A percentile compares a stretch with the other conserved stretches of the same genome.
Evolutionary conservation across 129 eudicot genomes (phyloP).

Genomic region (Flaveria ramosissima): DNA sequence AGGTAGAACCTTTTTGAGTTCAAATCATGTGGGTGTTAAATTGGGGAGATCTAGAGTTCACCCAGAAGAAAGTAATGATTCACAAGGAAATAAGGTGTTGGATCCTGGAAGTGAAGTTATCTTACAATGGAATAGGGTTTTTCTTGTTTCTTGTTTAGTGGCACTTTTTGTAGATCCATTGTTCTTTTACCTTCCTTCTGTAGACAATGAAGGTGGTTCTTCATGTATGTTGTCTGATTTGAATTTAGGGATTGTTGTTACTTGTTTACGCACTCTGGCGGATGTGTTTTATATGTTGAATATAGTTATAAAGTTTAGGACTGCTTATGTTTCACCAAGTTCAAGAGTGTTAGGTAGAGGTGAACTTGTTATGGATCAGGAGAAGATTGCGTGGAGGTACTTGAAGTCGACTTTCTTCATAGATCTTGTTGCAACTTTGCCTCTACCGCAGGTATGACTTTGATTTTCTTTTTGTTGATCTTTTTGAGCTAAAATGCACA

Average conservation of each 20-base stretch:
- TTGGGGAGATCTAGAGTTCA: slow-evolving; percentile 55
- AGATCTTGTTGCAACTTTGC: slow-evolving; percentile 85
- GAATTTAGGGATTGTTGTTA: slow-evolving; percentile 69
- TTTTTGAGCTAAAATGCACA: not conserved
- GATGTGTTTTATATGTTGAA: slow-evolving; percentile 73
- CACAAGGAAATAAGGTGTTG: slow-evolving; percentile 44
- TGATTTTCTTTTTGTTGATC: not conserved
- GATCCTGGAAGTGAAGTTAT: slow-evolving; percentile 84
- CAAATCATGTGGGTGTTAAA: slow-evolving; percentile 33
- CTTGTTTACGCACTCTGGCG: slow-evolving; percentile 67
- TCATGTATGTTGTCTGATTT: slow-evolving; percentile 74
- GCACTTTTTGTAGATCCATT: slow-evolving; percentile 90
- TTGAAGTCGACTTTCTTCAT: slow-evolving; percentile 68
- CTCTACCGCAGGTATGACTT: slow-evolving; percentile 83
- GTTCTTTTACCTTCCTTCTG: slow-evolving; percentile 83
- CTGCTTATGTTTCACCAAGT: slow-evolving; percentile 82
- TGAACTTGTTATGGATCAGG: slow-evolving; percentile 82
- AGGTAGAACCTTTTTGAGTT: slow-evolving; percentile 26
- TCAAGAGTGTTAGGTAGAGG: slow-evolving; percentile 94
- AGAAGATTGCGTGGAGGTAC: slow-evolving; percentile 62
- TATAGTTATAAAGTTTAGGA: slow-evolving; percentile 71
- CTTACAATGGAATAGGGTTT: slow-evolving; percentile 77
- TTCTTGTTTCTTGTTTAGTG: slow-evolving; percentile 68
- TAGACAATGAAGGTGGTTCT: slow-evolving; percentile 33
- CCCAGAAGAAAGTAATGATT: slow-evolving; percentile 50